phyloP scores from a whole-genome alignment of 2,329 filamentous ascomycete species.

The Penicillium brasilianum region DNA sequence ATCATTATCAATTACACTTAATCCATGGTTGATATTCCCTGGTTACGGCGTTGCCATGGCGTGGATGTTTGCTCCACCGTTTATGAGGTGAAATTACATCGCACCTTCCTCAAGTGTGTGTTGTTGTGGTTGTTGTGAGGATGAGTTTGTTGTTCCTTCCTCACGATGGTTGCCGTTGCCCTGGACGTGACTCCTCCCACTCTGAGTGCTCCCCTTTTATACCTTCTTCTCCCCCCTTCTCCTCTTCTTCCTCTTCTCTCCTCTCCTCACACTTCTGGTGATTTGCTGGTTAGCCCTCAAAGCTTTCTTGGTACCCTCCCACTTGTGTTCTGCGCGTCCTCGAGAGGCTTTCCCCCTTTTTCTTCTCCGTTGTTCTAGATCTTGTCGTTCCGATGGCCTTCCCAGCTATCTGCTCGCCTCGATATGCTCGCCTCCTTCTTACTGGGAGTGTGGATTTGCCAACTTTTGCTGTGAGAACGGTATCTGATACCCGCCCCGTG shows the following conservation, averaged over 20 bases:
- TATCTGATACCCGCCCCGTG: background rate
- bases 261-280: background rate
- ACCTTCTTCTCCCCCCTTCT: background rate
- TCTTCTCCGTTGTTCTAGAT: background rate
- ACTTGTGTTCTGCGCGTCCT: slow-evolving; percentile 1
- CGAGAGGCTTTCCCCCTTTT: background rate
- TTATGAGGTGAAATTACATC: background rate
- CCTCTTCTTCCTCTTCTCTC: background rate
- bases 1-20: background rate
- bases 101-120: background rate
- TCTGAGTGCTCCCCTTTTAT: background rate
- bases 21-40: background rate
- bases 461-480: background rate
- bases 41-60: background rate
- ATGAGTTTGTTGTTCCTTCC: slow-evolving; percentile 1
- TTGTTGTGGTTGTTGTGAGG: background rate
- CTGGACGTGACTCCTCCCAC: background rate
- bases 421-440: slow-evolving; percentile 6
- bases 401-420: slow-evolving; percentile 6
- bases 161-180: slow-evolving; percentile 2
- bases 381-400: background rate
- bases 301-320: background rate
- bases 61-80: background rate
- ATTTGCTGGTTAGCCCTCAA: background rate
- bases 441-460: background rate